A percentile compares a stretch with the other conserved stretches of the same genome.
These are phyloP conservation scores for Mortierella alpina DNA, from an alignment of 192 early-diverging fungal species.

Conservation along the genomic window DNA sequence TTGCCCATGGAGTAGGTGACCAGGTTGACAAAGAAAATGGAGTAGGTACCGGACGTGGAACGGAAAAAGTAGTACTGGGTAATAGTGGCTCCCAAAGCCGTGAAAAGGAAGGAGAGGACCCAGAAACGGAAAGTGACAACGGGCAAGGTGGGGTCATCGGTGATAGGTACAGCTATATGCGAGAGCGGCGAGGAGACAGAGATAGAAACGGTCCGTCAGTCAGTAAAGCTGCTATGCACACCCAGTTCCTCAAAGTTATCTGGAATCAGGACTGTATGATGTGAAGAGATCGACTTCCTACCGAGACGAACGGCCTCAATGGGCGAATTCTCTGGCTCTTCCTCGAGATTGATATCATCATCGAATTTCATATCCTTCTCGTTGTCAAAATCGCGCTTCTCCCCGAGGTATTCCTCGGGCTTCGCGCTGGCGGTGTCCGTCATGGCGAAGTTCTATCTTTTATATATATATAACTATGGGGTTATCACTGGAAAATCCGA, in stretches of 20 bases:
- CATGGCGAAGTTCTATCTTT: not conserved
- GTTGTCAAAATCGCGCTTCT: constrained; percentile 3
- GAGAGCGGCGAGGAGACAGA: not conserved
- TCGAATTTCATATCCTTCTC: not conserved
- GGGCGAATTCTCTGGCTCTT: constrained; percentile 23
- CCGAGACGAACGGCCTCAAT: constrained; percentile 22
- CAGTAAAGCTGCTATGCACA: too few relatives aligned
- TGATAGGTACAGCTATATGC: constrained; percentile 12
- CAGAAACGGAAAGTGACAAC: constrained; percentile 65
- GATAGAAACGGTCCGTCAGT: not conserved
- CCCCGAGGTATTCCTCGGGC: not conserved
- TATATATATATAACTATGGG: too few relatives aligned
- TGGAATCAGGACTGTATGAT: too few relatives aligned
- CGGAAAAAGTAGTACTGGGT: constrained; percentile 57
- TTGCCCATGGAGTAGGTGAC: constrained; percentile 41
- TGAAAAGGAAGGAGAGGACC: constrained; percentile 58
- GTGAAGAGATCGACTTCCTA: not conserved
- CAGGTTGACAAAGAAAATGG: constrained; percentile 53
- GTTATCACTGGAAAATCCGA: too few relatives aligned
- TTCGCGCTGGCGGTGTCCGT: not conserved
- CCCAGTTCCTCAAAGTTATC: too few relatives aligned
- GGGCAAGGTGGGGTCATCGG: constrained; percentile 55
- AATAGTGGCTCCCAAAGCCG: constrained; percentile 45
- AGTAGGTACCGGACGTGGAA: constrained; percentile 29
- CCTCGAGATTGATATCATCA: not conserved